phyloP scores from a whole-genome alignment of 2,329 filamentous ascomycete genomes.

The Penicillium expansum region DNA sequence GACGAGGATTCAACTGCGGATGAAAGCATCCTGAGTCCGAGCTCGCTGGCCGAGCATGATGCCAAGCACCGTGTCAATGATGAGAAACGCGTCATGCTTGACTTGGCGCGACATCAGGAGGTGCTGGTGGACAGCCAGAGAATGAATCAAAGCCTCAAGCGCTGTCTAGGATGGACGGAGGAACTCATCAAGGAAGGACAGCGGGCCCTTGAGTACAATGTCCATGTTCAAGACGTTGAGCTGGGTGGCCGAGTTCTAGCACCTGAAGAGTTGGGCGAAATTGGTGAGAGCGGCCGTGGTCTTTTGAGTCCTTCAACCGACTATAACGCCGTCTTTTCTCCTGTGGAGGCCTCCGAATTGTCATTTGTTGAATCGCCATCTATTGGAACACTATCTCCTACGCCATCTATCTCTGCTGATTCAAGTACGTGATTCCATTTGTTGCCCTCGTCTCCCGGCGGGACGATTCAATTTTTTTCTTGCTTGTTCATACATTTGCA shows the following conservation, averaged over 20 bases:
- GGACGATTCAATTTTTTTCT: slow-evolving; percentile 15
- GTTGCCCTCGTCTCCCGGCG: slow-evolving; percentile 24
- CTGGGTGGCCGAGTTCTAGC: slow-evolving; percentile 76
- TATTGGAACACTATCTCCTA: slow-evolving; percentile 1
- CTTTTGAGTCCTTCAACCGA: slow-evolving; percentile 34
- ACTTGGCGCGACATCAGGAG: slow-evolving; percentile 84
- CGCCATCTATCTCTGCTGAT: background rate
- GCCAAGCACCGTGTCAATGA: slow-evolving; percentile 65
- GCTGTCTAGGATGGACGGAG: slow-evolving; percentile 86
- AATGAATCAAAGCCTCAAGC: slow-evolving; percentile 90
- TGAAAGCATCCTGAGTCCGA: slow-evolving; percentile 38
- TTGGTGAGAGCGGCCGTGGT: slow-evolving; percentile 31
- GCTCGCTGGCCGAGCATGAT: slow-evolving; percentile 38
- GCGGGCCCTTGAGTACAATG: slow-evolving; percentile 80
- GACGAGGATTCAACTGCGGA: slow-evolving; percentile 41
- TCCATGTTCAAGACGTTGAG: slow-evolving; percentile 74
- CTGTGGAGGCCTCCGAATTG: slow-evolving; percentile 5
- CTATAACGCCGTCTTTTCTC: slow-evolving; percentile 8
- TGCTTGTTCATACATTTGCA: slow-evolving; percentile 14
- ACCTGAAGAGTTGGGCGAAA: slow-evolving; percentile 59
- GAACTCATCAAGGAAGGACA: slow-evolving; percentile 84
- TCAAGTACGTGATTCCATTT: slow-evolving; percentile 5
- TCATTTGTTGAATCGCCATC: slow-evolving; percentile 1
- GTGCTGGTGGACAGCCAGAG: slow-evolving; percentile 86
- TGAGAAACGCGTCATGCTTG: slow-evolving; percentile 77